Percentiles rank a stretch among this genome's conserved stretches.
Evolutionary conservation across 148 eudicot species (phyloP).

Genomic region (Arbutus unedo): DNA sequence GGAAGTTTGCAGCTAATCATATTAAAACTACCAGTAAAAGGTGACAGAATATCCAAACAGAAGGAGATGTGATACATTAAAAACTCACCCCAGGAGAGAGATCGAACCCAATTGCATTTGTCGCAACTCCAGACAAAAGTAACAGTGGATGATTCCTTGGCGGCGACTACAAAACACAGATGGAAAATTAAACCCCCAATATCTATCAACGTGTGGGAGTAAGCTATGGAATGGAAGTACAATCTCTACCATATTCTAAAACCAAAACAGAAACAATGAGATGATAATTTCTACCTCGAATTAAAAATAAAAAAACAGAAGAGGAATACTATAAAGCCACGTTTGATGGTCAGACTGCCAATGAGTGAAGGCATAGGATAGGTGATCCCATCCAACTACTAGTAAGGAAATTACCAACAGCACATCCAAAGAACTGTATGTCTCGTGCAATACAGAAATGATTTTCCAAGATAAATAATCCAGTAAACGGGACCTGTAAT

Average conservation of each 20-base stretch:
- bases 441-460: too few species aligned
- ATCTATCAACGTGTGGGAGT: background rate
- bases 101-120: constrained; percentile 95
- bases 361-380: background rate
- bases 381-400: background rate
- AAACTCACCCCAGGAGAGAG: constrained; percentile 79
- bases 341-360: background rate
- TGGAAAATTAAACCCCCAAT: background rate
- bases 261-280: background rate
- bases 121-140: constrained; percentile 90
- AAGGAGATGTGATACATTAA: background rate
- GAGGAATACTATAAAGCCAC: background rate
- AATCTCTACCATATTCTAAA: background rate
- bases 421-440: background rate
- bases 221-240: background rate
- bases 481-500: background rate
- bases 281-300: too few species aligned
- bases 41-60: background rate
- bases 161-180: constrained; percentile 39
- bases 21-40: background rate
- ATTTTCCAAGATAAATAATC: background rate
- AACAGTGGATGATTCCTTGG: constrained; percentile 80
- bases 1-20: background rate
- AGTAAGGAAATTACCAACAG: background rate
- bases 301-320: background rate